Percentiles rank a stretch among this genome's conserved stretches.
These are phyloP conservation scores for Samsoniella hepiali DNA, from an alignment of 2,329 filamentous ascomycete genomes.

Conservation along the genomic window DNA sequence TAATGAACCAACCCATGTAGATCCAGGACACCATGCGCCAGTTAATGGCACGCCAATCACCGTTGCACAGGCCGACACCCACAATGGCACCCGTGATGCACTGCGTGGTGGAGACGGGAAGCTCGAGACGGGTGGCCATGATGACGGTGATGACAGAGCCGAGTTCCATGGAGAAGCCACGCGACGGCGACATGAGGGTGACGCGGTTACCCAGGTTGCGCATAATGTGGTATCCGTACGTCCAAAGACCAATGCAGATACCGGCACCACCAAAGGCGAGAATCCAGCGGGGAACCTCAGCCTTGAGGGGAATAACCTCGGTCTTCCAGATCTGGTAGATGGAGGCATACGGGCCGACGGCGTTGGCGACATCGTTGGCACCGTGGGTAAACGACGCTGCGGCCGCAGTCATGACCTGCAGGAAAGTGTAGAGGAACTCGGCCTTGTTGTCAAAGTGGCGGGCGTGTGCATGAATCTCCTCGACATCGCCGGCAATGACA, in stretches of 20 bases:
- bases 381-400: conserved; percentile 64
- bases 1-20: conserved; percentile 59
- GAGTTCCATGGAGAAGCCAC: conserved; percentile 59
- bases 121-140: conserved; percentile 58
- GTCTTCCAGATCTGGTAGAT: conserved; percentile 59
- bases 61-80: conserved; percentile 60
- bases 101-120: conserved; percentile 63
- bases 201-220: conserved; percentile 59
- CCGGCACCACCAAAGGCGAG: conserved; percentile 50
- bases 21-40: conserved; percentile 61
- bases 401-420: conserved; percentile 58
- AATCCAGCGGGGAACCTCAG: conserved; percentile 58
- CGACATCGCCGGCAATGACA: conserved; percentile 50
- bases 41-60: conserved; percentile 57
- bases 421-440: conserved; percentile 59
- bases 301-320: conserved; percentile 43
- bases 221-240: conserved; percentile 64
- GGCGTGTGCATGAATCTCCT: conserved; percentile 54
- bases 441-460: conserved; percentile 59
- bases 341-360: conserved; percentile 60
- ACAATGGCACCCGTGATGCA: conserved; percentile 62
- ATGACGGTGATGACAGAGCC: conserved; percentile 61
- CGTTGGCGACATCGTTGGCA: conserved; percentile 63
- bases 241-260: conserved; percentile 56
- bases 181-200: conserved; percentile 59